Evolutionary conservation across 2,329 filamentous ascomycete species (phyloP).

Genomic region (Colletotrichum echinochloae): DNA sequence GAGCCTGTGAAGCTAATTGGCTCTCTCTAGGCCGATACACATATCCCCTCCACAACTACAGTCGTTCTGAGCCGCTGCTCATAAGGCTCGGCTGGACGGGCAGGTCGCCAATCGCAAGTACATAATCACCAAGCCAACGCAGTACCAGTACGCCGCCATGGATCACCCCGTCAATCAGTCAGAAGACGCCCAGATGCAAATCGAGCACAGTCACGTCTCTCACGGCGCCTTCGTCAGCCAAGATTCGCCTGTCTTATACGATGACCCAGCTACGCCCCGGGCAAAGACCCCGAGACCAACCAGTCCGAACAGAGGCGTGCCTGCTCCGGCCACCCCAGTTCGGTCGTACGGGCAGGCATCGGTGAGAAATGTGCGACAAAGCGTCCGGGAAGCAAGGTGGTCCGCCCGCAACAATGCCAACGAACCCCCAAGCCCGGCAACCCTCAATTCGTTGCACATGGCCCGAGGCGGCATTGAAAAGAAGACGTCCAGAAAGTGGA

Average conservation of each 20-base stretch:
- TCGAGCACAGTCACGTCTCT: background rate
- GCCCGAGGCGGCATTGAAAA: constrained; percentile 10
- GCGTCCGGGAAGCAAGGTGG: background rate
- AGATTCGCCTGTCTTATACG: background rate
- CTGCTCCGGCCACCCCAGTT: background rate
- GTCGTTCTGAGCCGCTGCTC: background rate
- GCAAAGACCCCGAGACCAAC: background rate
- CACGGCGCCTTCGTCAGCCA: background rate
- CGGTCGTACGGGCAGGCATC: background rate
- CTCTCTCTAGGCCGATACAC: background rate
- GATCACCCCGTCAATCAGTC: background rate
- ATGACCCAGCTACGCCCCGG: background rate
- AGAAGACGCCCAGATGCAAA: constrained; percentile 13
- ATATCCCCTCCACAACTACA: background rate
- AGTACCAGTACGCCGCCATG: background rate
- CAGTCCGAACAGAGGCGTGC: too few species aligned
- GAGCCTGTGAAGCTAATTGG: background rate
- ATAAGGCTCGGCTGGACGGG: background rate
- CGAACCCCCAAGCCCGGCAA: background rate
- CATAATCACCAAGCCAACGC: background rate
- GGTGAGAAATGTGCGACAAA: background rate
- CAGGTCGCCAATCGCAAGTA: background rate
- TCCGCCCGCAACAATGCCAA: background rate
- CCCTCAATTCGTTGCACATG: background rate
- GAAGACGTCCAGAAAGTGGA: constrained; percentile 14